Conservation (phyloP, 75 land plant genomes). For the Pinus taeda region DNA sequence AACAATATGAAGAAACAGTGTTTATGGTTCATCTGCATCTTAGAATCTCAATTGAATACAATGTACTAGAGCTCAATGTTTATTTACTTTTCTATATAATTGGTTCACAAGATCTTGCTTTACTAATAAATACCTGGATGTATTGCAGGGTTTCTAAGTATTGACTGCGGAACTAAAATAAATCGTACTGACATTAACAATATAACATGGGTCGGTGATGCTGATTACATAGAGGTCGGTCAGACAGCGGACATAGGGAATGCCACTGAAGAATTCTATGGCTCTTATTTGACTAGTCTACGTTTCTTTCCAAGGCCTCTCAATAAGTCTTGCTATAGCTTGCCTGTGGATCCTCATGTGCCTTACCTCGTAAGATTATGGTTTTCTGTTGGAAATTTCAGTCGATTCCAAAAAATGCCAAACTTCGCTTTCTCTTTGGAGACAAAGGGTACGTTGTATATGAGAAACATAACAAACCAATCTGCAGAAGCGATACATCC, state of each 20-base stretch:
- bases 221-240: neutral
- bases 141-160: constrained; percentile 2
- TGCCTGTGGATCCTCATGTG: neutral
- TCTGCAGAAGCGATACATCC: too few species aligned
- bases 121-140: too few species aligned
- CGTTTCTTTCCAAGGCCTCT: neutral
- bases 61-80: too few species aligned
- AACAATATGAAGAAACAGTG: too few species aligned
- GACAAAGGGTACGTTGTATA: neutral
- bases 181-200: neutral
- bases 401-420: neutral
- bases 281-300: too few species aligned
- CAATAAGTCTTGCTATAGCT: neutral
- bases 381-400: neutral
- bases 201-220: constrained; percentile 2
- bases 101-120: too few species aligned
- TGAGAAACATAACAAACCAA: neutral
- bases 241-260: neutral
- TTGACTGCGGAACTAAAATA: neutral
- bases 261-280: too few species aligned
- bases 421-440: neutral
- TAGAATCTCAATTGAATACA: too few species aligned
- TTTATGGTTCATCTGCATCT: too few species aligned
- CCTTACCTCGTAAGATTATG: neutral
- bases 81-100: too few species aligned